Evolutionary conservation across 192 early-diverging fungal species (phyloP), one percentile per base, ranked within the genome.

Genomic region (Paraglomus brasilianum): DNA sequence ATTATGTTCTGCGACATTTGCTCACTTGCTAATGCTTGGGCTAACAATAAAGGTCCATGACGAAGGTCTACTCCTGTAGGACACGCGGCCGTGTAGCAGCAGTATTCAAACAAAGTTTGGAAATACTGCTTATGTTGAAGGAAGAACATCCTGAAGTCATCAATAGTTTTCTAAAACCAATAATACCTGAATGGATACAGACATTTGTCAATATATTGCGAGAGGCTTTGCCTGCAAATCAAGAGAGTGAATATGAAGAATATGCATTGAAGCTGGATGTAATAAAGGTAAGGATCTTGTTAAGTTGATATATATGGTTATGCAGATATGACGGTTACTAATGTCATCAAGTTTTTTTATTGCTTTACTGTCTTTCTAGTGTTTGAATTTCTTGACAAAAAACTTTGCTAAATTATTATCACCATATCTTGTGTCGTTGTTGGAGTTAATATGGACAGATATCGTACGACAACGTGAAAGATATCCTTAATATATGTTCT

Each of bases 81-180:
- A 91, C 89, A 5, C 83, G 95, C 21, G 87, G 85, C 7, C 81
- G 92, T 50, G 89, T 92, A 1, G 86, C 93, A 9, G 76, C 84
- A 19, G 91, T 98, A 46, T 93, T 96, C 74, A 82, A 84, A 42
- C 90, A 92, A 59, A 93, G 92, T 62, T 79, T 95, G 8, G 91
- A 95, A 66, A 94, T 93, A 78, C 72, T 96, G 36, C 83, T 86
- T 65, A 91, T 86, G 56, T 86, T 96, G 55, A 86, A 93, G 41
- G 86, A 85, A 39, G 89, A 89, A 44, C 88, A 91, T 72, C 89
- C 90, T 4, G 76, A 85, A 6, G 85, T 84, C 50, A 86, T 89
- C 2, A 81, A 86, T 39, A 79, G 81, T 4, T 92, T 91, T 53
- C 75, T 94, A 39, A 82, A 81, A 10, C 93, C 94, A 0, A 81